Evolutionary conservation across 805 yeast genomes (phyloP).

Genomic region (Pichia kluyveri): DNA sequence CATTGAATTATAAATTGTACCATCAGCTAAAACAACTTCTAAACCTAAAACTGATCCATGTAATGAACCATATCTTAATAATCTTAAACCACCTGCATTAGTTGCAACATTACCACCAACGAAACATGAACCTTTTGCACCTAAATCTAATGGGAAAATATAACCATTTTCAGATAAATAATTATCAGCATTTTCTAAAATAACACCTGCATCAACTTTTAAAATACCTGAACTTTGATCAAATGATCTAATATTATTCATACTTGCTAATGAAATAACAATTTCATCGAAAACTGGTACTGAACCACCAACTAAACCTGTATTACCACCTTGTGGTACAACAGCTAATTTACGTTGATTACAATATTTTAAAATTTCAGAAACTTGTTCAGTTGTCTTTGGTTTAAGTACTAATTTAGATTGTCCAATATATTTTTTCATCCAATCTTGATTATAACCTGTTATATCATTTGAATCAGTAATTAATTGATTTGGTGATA

Average conservation of each 20-base stretch:
- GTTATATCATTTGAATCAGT: constrained; percentile 49
- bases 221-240: constrained; percentile 77
- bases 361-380: constrained; percentile 71
- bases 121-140: constrained; percentile 96
- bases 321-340: constrained; percentile 96
- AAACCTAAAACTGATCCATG: constrained; percentile 89
- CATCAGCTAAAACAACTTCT: constrained; percentile 89
- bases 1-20: constrained; percentile 71
- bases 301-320: constrained; percentile 93
- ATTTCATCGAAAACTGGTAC: constrained; percentile 89
- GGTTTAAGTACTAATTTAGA: constrained; percentile 77
- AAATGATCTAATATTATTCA: constrained; percentile 76
- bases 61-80: constrained; percentile 80
- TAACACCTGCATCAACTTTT: constrained; percentile 85
- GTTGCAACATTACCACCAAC: constrained; percentile 94
- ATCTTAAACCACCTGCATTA: constrained; percentile 90
- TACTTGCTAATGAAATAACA: constrained; percentile 54
- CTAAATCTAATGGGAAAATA: constrained; percentile 87
- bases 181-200: constrained; percentile 77
- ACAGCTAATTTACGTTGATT: constrained; percentile 69
- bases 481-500: constrained; percentile 41
- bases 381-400: constrained; percentile 66
- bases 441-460: constrained; percentile 83
- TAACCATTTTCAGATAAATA: constrained; percentile 73
- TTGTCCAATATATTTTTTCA: constrained; percentile 89